Evolutionary conservation across 768 basidiomycete species (phyloP), one percentile per base, ranked within the genome.

Genomic region (Lentinula lateritia): DNA sequence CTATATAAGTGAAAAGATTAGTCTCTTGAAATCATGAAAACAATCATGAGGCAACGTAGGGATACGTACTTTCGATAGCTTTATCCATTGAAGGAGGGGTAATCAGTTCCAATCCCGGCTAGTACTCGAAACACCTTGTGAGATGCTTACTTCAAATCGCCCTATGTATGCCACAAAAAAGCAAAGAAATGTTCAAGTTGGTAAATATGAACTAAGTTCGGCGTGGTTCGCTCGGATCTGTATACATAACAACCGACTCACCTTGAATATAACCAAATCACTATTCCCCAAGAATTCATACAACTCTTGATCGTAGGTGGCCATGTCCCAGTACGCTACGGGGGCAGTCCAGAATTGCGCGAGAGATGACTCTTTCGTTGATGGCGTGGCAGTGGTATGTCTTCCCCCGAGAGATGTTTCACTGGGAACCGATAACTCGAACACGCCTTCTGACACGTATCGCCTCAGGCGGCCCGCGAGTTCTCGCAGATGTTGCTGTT

Each of bases 201-300:
- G 28, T 28, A 28, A 4, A 28, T 28, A 28, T 28, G 2, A 2
- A 28, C 2, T 3, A 28, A 28, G 28, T 28, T 28, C 28, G 3
- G 28, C 28, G 28, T 28, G 28, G 28, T 28, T 28, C 28, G 28
- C 28, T 28, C 28, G 28, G 28, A 28, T 28, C 28, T 28, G 28
- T 28, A 28, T 28, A 4, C 28, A 28, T 4, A 28, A 28, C 28
- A 28, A 28, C 2, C 3, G 28, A 28, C 28, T 28, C 52, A 87
- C 90, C 80, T 96, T 96, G 77, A 95, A 94, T 61, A 96, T 82
- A 3, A 93, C 92, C 7, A 96, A 76, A 7, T 80, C 80, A 63
- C 90, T 83, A 13, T 71, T 72, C 52, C 76, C 75, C 50, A 96
- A 70, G 41, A 73, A 72, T 2, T 73, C 66, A 72, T 83, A 84